Evolutionary conservation across 164 flowering plant species (phyloP), one percentile per base, ranked within the genome.

Genomic region (Aristolochia californica): DNA sequence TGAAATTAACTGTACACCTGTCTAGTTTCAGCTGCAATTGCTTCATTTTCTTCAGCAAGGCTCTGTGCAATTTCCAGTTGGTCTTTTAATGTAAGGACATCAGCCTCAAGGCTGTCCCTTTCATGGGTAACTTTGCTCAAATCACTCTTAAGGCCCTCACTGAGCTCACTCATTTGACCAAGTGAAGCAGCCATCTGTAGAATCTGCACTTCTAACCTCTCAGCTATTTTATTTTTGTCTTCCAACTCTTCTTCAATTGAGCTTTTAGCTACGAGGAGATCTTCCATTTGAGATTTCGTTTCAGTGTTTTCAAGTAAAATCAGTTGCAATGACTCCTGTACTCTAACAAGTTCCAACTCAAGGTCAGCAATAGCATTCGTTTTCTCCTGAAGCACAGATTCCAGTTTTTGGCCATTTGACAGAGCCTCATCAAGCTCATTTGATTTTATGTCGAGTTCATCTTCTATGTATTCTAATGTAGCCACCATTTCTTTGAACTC

Each of bases 21-120:
- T 59, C 70, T 83, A 63, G 89, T 87, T 77, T 94, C 99, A 13
- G 64, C 21, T 11, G 84, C 81, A 59, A 78, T 69, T 43, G 84
- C 89, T 72, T 84, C 91, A 66, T 70, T 80, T 74, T 82, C 88
- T 66, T 73, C 87, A 60, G 93, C 89, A 43, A 70, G 68, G 62
- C 77, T 70, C 44, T 69, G 69, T 15, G 77, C 70, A 63, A 57
- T 75, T 74, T 78, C 84, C 48, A 94, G 75, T 62, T 82, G 78
- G 63, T 82, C 82, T 70, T 80, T 77, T 77, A 84, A 65, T 25
- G 24, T 28, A 67, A 62, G 58, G 17, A 83, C 56, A 65, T 82
- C 80, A 13, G 59, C 58, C 2, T 74, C 71, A 20, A 94, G 77
- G 22, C 64, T 62, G 68, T 88, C 80, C 69, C 73, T 84, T 64